Evolutionary conservation across 306 rosid genomes (phyloP).

Genomic region (Fagus crenata): DNA sequence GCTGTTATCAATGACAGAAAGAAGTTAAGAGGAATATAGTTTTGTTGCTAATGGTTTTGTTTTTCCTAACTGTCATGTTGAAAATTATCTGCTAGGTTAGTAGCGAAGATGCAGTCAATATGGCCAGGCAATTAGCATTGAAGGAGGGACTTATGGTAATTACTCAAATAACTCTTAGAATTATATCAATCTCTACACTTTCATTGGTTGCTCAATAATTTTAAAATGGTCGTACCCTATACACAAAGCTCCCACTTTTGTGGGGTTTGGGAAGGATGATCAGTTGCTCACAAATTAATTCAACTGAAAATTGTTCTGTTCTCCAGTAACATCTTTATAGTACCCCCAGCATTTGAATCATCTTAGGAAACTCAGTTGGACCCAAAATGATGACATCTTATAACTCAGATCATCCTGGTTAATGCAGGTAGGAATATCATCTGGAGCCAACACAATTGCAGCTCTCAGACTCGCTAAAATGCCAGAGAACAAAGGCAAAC

Average conservation of each 20-base stretch:
- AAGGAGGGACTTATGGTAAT: slow-evolving; percentile 94
- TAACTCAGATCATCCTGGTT: neutral
- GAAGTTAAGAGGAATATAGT: neutral
- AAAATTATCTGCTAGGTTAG: slow-evolving; percentile 57
- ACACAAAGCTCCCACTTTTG: too few species aligned
- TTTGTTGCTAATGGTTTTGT: slow-evolving; percentile 13
- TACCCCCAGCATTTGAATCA: too few species aligned
- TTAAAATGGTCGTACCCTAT: too few species aligned
- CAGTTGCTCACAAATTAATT: neutral
- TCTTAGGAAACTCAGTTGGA: neutral
- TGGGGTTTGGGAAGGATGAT: too few species aligned
- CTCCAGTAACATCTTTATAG: neutral
- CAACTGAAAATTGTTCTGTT: neutral
- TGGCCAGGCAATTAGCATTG: slow-evolving; percentile 88
- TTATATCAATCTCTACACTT: neutral
- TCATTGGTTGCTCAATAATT: too few species aligned
- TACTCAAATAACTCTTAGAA: slow-evolving; percentile 7
- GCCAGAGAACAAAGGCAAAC: slow-evolving; percentile 95
- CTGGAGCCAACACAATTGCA: slow-evolving; percentile 93
- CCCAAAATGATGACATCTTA: neutral
- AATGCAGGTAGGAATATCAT: slow-evolving; percentile 90
- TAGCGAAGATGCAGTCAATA: slow-evolving; percentile 86
- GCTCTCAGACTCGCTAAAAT: slow-evolving; percentile 72
- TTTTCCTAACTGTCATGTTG: slow-evolving; percentile 26
- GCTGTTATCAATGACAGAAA: neutral